A percentile compares a stretch with the other conserved stretches of the same genome.
phyloP scores from a whole-genome alignment of 129 eudicot species.

The Helichrysum umbraculigerum region DNA sequence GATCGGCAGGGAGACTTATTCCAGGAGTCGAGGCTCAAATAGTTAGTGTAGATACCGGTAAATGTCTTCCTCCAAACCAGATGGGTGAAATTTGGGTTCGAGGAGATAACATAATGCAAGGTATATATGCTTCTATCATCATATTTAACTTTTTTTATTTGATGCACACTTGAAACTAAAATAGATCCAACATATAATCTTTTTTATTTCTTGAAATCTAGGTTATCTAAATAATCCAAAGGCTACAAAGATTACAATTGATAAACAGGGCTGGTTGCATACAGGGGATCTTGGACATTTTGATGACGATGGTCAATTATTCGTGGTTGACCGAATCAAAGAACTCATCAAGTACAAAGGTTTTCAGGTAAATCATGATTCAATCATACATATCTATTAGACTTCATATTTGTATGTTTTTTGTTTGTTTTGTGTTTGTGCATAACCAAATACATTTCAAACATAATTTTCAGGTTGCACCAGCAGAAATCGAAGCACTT shows the following conservation, averaged over 20 bases:
- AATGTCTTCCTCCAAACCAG: conserved; percentile 78
- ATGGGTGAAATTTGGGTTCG: conserved; percentile 90
- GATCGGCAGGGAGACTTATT: conserved; percentile 73
- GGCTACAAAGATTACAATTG: conserved; percentile 84
- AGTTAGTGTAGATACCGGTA: conserved; percentile 58
- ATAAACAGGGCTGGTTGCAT: conserved; percentile 76
- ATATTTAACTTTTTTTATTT: too few relatives aligned
- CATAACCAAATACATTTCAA: neutral
- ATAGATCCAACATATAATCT: too few relatives aligned
- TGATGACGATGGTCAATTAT: conserved; percentile 78
- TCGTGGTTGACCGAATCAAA: conserved; percentile 79
- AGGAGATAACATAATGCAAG: conserved; percentile 88
- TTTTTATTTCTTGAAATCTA: conserved; percentile 15
- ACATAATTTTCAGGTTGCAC: conserved; percentile 71
- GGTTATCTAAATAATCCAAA: conserved; percentile 77
- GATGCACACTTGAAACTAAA: neutral
- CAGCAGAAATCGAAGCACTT: conserved; percentile 93
- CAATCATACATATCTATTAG: neutral
- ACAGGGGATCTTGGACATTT: conserved; percentile 96
- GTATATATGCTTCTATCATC: conserved; percentile 26
- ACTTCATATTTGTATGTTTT: too few relatives aligned
- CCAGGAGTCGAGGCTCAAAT: conserved; percentile 81
- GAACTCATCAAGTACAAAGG: conserved; percentile 96
- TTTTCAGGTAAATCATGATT: conserved; percentile 58
- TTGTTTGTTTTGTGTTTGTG: neutral